These are phyloP conservation scores for Calycina herbarum DNA, from an alignment of 2,329 filamentous ascomycete species.

Conservation along the genomic window DNA sequence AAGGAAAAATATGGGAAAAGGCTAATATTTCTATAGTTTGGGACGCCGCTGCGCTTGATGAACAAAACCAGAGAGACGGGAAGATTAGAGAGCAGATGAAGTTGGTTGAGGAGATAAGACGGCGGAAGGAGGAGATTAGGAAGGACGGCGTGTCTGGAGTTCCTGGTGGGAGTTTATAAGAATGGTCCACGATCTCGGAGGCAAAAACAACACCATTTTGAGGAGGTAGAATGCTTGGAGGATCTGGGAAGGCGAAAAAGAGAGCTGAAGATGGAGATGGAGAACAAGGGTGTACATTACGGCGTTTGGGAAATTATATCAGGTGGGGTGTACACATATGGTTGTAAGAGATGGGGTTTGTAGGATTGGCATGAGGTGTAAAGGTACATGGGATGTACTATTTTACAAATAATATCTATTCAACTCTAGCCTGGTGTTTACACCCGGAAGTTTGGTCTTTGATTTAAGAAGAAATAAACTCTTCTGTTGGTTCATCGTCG, in stretches of 20 bases:
- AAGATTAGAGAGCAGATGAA: slow-evolving; percentile 39
- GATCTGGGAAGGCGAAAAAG: not conserved
- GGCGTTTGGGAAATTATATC: not conserved
- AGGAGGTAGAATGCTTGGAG: not conserved
- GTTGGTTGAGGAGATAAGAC: slow-evolving; percentile 41
- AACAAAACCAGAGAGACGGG: slow-evolving; percentile 40
- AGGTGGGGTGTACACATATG: not conserved
- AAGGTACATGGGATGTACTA: not conserved
- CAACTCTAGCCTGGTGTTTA: not conserved
- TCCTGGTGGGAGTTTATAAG: slow-evolving; percentile 31
- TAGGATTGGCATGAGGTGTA: not conserved
- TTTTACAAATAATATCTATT: not conserved
- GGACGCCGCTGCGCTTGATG: slow-evolving; percentile 45
- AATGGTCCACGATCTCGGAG: not conserved
- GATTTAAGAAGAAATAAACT: no score
- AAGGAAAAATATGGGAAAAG: not conserved
- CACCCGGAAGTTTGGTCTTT: not conserved
- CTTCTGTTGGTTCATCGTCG: no score
- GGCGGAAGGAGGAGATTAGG: slow-evolving; percentile 44
- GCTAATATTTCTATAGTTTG: slow-evolving; percentile 42
- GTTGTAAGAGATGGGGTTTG: not conserved
- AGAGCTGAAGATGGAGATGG: not conserved
- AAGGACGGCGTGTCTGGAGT: slow-evolving; percentile 31
- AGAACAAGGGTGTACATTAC: not conserved
- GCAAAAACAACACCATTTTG: not conserved